Conservation (phyloP, 164 flowering plant genomes). For the Macadamia integrifolia region DNA sequence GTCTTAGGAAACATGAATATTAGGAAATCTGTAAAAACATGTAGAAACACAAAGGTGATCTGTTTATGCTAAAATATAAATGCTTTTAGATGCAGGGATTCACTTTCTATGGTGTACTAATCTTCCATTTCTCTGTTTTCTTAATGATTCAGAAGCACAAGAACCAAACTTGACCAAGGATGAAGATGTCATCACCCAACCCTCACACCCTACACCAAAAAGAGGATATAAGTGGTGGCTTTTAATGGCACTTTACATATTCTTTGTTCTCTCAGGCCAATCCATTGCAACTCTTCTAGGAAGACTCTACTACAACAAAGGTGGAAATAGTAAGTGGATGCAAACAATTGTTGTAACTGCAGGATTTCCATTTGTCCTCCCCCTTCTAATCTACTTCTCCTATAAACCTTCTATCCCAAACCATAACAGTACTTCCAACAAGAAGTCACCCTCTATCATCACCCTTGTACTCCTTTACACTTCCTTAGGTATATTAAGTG, state of each 20-base stretch:
- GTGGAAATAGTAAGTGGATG: constrained; percentile 23
- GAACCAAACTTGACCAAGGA: too few relatives aligned
- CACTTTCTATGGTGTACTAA: too few relatives aligned
- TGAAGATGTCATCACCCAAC: not conserved
- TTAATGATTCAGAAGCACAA: too few relatives aligned
- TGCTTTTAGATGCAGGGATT: too few relatives aligned
- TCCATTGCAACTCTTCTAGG: constrained; percentile 1
- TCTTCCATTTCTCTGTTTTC: too few relatives aligned
- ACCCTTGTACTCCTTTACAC: constrained; percentile 1
- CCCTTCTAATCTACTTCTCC: not conserved
- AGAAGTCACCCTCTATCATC: too few relatives aligned
- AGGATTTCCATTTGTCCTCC: constrained; percentile 12
- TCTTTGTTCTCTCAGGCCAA: constrained; percentile 11
- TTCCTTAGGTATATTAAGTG: not conserved
- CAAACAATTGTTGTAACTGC: constrained; percentile 12
- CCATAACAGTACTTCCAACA: not conserved
- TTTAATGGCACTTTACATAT: not conserved
- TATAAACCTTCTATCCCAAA: not conserved
- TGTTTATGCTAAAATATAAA: too few relatives aligned
- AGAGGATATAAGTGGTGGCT: constrained; percentile 9
- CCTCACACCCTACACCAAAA: too few relatives aligned
- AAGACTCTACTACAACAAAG: constrained; percentile 11
- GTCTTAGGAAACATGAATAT: too few relatives aligned
- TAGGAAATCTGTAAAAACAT: too few relatives aligned
- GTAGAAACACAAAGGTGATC: too few relatives aligned